phyloP scores from a whole-genome alignment of 2,329 filamentous ascomycete species.

The Phialophora macrospora region DNA sequence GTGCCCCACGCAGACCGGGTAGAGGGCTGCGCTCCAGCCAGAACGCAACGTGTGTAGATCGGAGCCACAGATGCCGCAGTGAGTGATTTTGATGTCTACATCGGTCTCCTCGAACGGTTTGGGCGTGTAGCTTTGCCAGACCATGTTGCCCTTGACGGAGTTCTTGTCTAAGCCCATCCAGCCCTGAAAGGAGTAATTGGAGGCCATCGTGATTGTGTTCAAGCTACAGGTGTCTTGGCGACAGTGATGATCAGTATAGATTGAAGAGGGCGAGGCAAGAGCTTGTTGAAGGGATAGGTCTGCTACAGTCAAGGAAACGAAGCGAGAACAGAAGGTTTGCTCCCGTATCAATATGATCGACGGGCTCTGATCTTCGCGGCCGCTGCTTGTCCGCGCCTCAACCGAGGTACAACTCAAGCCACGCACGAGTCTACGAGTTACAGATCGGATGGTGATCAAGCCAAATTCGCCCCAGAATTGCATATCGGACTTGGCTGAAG shows the following conservation, averaged over 20 bases:
- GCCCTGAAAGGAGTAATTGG: conserved; percentile 60
- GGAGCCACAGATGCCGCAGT: conserved; percentile 69
- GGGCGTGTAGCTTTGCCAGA: conserved; percentile 44
- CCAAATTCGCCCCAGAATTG: neutral
- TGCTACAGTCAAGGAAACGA: neutral
- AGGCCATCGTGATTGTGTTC: conserved; percentile 29
- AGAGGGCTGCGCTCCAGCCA: conserved; percentile 44
- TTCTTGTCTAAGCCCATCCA: conserved; percentile 60
- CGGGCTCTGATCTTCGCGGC: neutral
- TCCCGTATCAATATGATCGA: neutral
- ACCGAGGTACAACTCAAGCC: conserved; percentile 6
- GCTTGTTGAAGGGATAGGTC: neutral
- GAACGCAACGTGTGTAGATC: conserved; percentile 53
- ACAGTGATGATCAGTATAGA: neutral
- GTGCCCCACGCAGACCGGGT: conserved; percentile 64
- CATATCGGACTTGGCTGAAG: neutral
- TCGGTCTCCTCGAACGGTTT: conserved; percentile 63
- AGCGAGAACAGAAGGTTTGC: neutral
- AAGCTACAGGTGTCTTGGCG: too few species aligned
- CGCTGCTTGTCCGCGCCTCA: neutral
- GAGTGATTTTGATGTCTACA: conserved; percentile 68
- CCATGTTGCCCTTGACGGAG: conserved; percentile 55
- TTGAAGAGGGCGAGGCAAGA: neutral
- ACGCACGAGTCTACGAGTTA: neutral
- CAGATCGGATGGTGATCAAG: neutral